Evolutionary conservation across 2,329 filamentous ascomycete genomes (phyloP).

Genomic region (Aspergillus oerlinghausenensis): DNA sequence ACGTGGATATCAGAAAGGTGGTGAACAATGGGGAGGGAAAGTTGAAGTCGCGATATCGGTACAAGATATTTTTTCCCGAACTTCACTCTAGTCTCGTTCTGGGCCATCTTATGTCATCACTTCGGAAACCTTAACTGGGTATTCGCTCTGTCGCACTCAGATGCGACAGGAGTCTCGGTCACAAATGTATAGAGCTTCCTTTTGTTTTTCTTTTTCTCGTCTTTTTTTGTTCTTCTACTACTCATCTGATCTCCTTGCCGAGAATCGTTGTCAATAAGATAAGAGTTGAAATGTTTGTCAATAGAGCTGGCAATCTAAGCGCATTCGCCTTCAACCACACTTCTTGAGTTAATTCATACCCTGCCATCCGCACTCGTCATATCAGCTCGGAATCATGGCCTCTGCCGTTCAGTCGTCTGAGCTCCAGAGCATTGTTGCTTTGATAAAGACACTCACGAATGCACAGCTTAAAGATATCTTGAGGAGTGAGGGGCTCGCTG

Average conservation of each 20-base stretch:
- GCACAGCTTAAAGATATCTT: slow-evolving; percentile 72
- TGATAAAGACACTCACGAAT: slow-evolving; percentile 55
- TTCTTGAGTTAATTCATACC: slow-evolving; percentile 14
- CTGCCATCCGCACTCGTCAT: slow-evolving; percentile 1
- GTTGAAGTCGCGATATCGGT: neutral
- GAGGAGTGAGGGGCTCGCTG: slow-evolving; percentile 66
- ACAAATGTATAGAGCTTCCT: neutral
- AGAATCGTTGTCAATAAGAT: neutral
- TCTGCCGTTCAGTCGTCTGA: slow-evolving; percentile 38
- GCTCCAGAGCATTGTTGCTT: slow-evolving; percentile 37
- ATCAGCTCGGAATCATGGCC: slow-evolving; percentile 26
- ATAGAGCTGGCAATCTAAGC: slow-evolving; percentile 14
- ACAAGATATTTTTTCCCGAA: neutral
- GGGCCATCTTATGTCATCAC: slow-evolving; percentile 32
- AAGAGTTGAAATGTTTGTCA: slow-evolving; percentile 28
- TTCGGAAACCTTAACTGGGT: slow-evolving; percentile 12
- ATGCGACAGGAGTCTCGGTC: neutral
- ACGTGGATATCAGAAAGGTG: neutral
- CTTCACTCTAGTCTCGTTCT: slow-evolving; percentile 8
- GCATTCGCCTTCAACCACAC: slow-evolving; percentile 19
- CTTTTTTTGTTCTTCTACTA: neutral
- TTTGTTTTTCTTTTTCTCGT: neutral
- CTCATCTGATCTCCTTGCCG: neutral
- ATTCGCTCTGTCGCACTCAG: neutral
- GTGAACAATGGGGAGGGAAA: slow-evolving; percentile 1